Base-by-base conservation (phyloP, 148 eudicot species). In the Silene latifolia region DNA sequence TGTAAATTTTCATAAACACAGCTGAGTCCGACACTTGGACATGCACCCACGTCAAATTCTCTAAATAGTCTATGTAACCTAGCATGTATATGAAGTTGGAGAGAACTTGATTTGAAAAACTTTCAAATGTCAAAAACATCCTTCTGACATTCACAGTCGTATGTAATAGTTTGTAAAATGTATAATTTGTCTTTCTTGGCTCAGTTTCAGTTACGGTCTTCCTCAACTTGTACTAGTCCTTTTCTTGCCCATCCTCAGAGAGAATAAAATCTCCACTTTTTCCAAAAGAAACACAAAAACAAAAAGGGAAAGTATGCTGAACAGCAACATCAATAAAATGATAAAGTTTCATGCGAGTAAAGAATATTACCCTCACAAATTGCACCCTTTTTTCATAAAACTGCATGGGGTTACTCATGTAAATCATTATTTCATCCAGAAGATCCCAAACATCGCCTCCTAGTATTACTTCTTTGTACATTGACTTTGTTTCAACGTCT, bases 401-500 rank as follows among this genome's bases (percentile, higher is more conserved):
- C 74, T 87, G 86, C 98, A 93, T 89, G 29, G 98, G 98, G 76
- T 93, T 88, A 72, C 88, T 77, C 98, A 93, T 89, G 84, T 91
- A 91, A 66, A 88, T 80, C 98, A 93, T 91, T 73, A 93, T 76
- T 80, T 91, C 97, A 69, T 91, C 98, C 73, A 93, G 81, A 76
- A 93, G 98, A 87, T 93, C 97, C 98, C 98, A 93, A 24, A 88
- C 89, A 80, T 93, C 98, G n/a, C 98, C 98, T 74, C 98, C 98
- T 76, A 93, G 77, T 81, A 93, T 88, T 56, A 93, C 97, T 77
- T 91, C 96, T 79, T 81, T 86, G 77, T 87, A 83, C 97, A 93
- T 93, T 44, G 88, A 77, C 82, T 88, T 91, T 51, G 90, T 84
- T 81, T 83, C 89, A 76, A 82, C 89, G 74, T 78, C 89, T 83